phyloP scores from a whole-genome alignment of 768 basidiomycete genomes.

The Boletus speciosus region DNA sequence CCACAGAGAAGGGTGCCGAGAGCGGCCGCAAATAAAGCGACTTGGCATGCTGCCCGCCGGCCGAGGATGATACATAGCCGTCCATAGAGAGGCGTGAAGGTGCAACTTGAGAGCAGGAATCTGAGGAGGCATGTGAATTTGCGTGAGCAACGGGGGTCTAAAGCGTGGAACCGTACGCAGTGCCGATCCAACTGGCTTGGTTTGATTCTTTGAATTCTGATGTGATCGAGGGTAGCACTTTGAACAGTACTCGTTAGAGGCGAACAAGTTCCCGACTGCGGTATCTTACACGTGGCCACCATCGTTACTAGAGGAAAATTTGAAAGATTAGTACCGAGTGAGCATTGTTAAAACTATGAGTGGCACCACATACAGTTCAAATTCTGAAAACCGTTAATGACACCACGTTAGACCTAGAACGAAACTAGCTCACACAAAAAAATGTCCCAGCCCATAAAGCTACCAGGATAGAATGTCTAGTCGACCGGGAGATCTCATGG shows the following conservation, averaged over 20 bases:
- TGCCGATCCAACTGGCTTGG: conserved; percentile 27
- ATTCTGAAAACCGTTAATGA: not conserved
- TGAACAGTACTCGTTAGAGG: not conserved
- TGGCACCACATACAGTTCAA: conserved; percentile 7
- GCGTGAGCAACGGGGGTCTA: no score
- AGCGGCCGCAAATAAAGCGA: conserved; percentile 4
- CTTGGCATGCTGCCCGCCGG: conserved; percentile 11
- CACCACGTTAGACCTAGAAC: no score
- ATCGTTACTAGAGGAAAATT: conserved; percentile 13
- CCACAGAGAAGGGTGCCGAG: conserved; percentile 16
- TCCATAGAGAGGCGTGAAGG: conserved; percentile 19
- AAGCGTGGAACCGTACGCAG: conserved; percentile 10
- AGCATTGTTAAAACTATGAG: not conserved
- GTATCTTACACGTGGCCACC: conserved; percentile 19
- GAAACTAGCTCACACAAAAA: conserved; percentile 50
- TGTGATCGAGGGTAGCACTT: conserved; percentile 15
- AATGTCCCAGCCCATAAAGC: conserved; percentile 68
- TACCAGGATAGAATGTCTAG: conserved; percentile 56
- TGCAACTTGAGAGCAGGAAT: conserved; percentile 16
- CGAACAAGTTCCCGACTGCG: not conserved
- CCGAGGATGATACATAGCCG: conserved; percentile 17
- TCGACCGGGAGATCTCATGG: conserved; percentile 53
- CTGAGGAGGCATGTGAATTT: not conserved
- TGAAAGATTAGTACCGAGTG: no score
- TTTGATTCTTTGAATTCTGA: conserved; percentile 26